These are phyloP conservation scores for Phylloboletellus chloephorus DNA, from an alignment of 1,284 basidiomycete genomes.

Conservation along the genomic window DNA sequence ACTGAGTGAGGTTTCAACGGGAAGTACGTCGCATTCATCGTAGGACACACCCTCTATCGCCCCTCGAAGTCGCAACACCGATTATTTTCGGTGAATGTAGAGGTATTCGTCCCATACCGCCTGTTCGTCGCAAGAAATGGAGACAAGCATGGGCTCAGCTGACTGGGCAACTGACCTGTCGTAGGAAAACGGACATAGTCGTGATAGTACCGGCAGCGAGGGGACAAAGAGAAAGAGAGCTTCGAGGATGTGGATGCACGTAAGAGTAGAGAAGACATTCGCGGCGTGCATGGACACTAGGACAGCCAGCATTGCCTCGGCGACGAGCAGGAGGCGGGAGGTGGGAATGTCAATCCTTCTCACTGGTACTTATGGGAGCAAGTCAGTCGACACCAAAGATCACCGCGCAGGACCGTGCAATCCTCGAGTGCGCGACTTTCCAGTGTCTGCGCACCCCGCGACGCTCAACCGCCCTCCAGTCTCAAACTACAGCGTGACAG, in stretches of 20 bases:
- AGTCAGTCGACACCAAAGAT: conserved; percentile 84
- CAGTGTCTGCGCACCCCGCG: conserved; percentile 12
- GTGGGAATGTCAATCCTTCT: conserved; percentile 19
- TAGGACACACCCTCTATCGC: conserved; percentile 57
- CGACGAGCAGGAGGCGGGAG: conserved; percentile 9
- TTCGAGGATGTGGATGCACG: conserved; percentile 19
- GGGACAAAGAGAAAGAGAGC: conserved; percentile 4
- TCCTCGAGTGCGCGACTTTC: conserved; percentile 73
- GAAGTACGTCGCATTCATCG: not conserved
- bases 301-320: conserved; percentile 28
- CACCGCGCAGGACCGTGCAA: conserved; percentile 88
- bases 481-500: conserved; percentile 96
- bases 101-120: conserved; percentile 48
- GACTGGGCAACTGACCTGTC: conserved; percentile 39
- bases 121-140: conserved; percentile 24
- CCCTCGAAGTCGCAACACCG: conserved; percentile 71
- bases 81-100: conserved; percentile 56
- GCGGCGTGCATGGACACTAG: conserved; percentile 24
- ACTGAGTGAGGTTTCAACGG: conserved; percentile 31
- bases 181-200: conserved; percentile 64
- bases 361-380: conserved; percentile 54
- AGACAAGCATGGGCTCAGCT: not conserved
- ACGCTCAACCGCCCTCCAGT: conserved; percentile 37
- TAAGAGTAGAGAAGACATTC: conserved; percentile 27
- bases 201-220: conserved; percentile 42